Evolutionary conservation across 202 grass and related monocot species (phyloP), one percentile per base, ranked within the genome.

Genomic region (Brachypodium distachyon): DNA sequence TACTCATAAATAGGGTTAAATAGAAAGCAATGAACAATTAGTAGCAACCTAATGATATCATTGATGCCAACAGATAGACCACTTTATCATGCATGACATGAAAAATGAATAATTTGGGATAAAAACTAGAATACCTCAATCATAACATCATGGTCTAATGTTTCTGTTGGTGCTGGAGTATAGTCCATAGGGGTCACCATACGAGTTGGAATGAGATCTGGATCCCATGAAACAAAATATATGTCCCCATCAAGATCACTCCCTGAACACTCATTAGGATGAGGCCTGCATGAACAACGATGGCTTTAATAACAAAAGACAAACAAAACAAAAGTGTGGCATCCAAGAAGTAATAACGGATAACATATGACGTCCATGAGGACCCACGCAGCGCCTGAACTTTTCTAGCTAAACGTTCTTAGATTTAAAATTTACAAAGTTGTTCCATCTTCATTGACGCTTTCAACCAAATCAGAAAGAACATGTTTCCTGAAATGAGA

Each of bases 241-340:
- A 98, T 85, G 56, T 94, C 95, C 13, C 91, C 95, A 37, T 98
- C 95, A 71, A 98, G 88, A 84, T 98, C 95, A 83, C 95, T 98
- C 47, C 95, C 95, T 28, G 95, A 98, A 83, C 91, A 94, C 65
- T 98, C 65, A 28, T 68, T 12, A 47, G 91, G 89, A 77, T 98
- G 95, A 26, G 91, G 91, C 54, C 94, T 97, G 84, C 25, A 77
- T 42, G 41, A 72, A 51, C 70, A 3, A 77, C 60, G 63, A 39
- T 47, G 26, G 8, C 60, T 65, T 50, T n/a, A 9, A 34, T 9
- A 82, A 42, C 28, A 86, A 72, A 77, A 29, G 0, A 38, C 51
- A 84, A 63, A 60, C 38, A 32, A 51, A 21, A 59, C 2, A 78
- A 70, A 43, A 77, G 53, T 26, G 62, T n/a, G 43, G 2, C 47